These are phyloP conservation scores for Fusarium hostae DNA, from an alignment of 2,329 filamentous ascomycete genomes.

Conservation along the genomic window DNA sequence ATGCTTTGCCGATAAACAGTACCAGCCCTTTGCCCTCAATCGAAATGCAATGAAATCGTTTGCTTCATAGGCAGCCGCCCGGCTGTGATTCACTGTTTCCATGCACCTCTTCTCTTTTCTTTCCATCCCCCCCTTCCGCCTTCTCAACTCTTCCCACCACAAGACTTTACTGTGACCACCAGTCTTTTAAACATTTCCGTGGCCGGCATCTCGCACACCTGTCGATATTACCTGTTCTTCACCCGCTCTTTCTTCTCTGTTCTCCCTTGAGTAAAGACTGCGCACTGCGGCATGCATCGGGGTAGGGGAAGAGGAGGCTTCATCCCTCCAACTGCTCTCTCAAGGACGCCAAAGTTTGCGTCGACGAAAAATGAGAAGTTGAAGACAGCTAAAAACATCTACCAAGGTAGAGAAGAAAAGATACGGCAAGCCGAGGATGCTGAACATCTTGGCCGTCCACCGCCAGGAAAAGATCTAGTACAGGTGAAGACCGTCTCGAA, in stretches of 20 bases:
- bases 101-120: neutral
- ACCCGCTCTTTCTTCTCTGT: neutral
- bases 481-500: slow-evolving; percentile 35
- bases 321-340: neutral
- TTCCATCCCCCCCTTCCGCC: neutral
- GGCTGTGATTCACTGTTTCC: neutral
- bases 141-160: neutral
- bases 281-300: slow-evolving; percentile 4
- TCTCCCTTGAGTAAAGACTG: neutral
- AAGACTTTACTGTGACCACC: neutral
- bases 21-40: neutral
- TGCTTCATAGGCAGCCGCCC: neutral
- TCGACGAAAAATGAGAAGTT: slow-evolving; percentile 9
- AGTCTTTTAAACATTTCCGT: neutral
- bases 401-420: slow-evolving; percentile 32
- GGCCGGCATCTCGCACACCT: neutral
- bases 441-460: slow-evolving; percentile 42
- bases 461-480: slow-evolving; percentile 35
- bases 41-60: neutral
- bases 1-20: neutral
- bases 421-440: slow-evolving; percentile 26
- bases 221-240: neutral
- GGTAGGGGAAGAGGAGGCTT: neutral
- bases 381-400: slow-evolving; percentile 40
- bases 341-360: slow-evolving; percentile 1